Conservation (phyloP, 352 stramenopile genomes). For the Phytophthora macrochlamydospora region DNA sequence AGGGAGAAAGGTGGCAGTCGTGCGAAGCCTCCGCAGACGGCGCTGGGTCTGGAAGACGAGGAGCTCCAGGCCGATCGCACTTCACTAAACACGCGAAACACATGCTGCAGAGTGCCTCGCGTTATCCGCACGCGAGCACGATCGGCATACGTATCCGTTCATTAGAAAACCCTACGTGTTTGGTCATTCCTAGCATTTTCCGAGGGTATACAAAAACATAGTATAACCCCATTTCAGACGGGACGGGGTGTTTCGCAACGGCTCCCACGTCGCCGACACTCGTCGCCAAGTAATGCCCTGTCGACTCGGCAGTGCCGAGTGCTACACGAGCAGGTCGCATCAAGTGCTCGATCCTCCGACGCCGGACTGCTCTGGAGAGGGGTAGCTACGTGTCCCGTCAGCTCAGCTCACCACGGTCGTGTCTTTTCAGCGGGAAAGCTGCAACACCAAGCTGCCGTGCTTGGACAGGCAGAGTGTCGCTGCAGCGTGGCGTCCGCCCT, state of each 20-base stretch:
- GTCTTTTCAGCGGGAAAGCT: not conserved
- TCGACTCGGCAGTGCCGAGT: too few species aligned
- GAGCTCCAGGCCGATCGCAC: not conserved
- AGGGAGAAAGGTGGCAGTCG: too few species aligned
- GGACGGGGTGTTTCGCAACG: too few species aligned
- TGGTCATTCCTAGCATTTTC: not conserved
- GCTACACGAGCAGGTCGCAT: not conserved
- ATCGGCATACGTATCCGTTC: not conserved
- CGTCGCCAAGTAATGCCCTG: too few species aligned
- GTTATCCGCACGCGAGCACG: not conserved
- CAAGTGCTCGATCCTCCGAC: not conserved
- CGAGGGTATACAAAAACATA: too few species aligned
- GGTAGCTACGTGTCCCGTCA: not conserved
- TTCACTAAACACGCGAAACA: not conserved
- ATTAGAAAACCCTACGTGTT: not conserved
- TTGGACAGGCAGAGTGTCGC: not conserved
- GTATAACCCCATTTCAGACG: too few species aligned
- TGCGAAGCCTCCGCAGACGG: not conserved
- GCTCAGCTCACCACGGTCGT: not conserved
- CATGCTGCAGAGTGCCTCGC: not conserved
- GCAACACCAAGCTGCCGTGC: not conserved
- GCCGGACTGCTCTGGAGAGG: not conserved
- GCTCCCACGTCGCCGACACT: too few species aligned
- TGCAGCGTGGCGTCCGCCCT: not conserved
- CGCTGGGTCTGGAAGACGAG: not conserved